Conservation (phyloP, 345 rosid genomes). For the Noccaea caerulescens region DNA sequence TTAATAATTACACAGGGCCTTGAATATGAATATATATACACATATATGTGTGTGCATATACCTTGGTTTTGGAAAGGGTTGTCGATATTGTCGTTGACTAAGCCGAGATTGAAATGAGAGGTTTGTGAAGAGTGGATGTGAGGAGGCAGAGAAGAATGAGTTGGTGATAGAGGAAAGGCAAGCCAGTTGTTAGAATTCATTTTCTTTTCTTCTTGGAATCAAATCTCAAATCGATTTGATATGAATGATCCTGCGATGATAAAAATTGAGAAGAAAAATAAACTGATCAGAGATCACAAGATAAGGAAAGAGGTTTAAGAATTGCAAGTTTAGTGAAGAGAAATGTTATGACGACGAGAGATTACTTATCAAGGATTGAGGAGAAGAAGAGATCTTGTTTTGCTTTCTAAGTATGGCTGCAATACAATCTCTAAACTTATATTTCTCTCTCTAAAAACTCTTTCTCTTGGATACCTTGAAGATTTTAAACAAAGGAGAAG, state of each 20-base stretch:
- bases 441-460: slow-evolving; percentile 34
- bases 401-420: slow-evolving; percentile 29
- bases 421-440: slow-evolving; percentile 28
- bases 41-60: slow-evolving; percentile 33
- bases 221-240: slow-evolving; percentile 27
- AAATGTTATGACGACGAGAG: slow-evolving; percentile 7
- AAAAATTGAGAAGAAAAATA: slow-evolving; percentile 5
- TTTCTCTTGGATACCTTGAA: slow-evolving; percentile 38
- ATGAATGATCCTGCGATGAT: slow-evolving; percentile 31
- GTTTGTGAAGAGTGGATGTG: slow-evolving; percentile 74
- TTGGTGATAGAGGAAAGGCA: slow-evolving; percentile 89
- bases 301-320: not conserved
- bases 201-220: not conserved
- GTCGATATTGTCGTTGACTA: slow-evolving; percentile 71
- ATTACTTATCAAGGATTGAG: slow-evolving; percentile 34
- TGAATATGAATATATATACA: not conserved
- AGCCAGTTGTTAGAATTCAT: slow-evolving; percentile 99
- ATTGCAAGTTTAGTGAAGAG: not conserved
- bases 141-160: slow-evolving; percentile 67
- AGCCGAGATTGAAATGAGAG: slow-evolving; percentile 82
- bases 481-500: slow-evolving; percentile 40
- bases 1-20: not conserved
- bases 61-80: slow-evolving; percentile 92
- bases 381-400: slow-evolving; percentile 32
- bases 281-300: slow-evolving; percentile 8